Percentiles rank a stretch among this genome's conserved stretches.
Evolutionary conservation across 176 grass and related monocot species (phyloP).

Genomic region (Pontederia paniculata): DNA sequence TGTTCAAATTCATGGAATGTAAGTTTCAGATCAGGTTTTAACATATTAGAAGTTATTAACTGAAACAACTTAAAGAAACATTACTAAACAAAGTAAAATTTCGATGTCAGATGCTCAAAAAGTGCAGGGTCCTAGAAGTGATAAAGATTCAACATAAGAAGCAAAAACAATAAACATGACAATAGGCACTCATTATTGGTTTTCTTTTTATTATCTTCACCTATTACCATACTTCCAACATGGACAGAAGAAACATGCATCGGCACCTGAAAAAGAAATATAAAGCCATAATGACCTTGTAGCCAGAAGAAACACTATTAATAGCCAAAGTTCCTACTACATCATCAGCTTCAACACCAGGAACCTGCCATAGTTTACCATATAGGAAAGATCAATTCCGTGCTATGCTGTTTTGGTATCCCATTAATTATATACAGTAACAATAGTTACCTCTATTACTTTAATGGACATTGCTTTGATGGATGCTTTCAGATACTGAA

Average conservation of each 20-base stretch:
- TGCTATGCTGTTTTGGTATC: constrained; percentile 7
- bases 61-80: no score
- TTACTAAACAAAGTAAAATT: no score
- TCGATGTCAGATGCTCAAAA: no score
- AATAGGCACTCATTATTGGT: no score
- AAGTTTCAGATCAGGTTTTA: no score
- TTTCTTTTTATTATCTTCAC: no score
- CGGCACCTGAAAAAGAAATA: no score
- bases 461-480: constrained; percentile 90
- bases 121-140: no score
- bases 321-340: constrained; percentile 89
- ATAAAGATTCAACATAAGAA: no score
- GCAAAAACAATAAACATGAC: no score
- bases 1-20: no score
- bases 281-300: constrained; percentile 67
- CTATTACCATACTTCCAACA: neutral
- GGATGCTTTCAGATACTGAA: constrained; percentile 96
- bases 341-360: constrained; percentile 99
- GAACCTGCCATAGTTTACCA: constrained; percentile 57
- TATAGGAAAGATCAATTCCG: neutral
- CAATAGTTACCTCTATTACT: constrained; percentile 81
- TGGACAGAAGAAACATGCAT: neutral
- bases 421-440: constrained; percentile 10
- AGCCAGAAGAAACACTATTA: constrained; percentile 75
- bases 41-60: no score